Base-by-base conservation (phyloP, 345 rosid genomes). In the Rhodamnia rubescens region DNA sequence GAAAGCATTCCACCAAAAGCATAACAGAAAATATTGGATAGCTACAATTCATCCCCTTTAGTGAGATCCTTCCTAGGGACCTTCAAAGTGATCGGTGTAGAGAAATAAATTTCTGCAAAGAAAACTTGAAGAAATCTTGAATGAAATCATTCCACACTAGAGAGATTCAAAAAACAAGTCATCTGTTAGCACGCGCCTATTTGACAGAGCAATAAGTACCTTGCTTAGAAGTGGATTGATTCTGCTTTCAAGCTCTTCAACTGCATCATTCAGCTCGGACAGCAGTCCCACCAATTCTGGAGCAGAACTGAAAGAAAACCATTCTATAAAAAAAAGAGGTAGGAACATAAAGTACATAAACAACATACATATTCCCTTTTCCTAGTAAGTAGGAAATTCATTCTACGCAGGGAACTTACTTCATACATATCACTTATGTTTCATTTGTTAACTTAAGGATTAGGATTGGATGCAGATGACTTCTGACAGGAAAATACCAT, bases 281-380 rank as follows among this genome's bases (percentile, higher is more conserved):
- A 94, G 92, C 87, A 97, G 91, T 86, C 98, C 96, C 84, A 95
- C 93, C 83, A 97, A 88, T 85, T 97, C 99, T 82, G 99, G 99
- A 55, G 98, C 98, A 91, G 98, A 93, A 88, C 99, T 97, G 95
- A 8, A 87, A 32, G 10, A 61, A 59, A 54, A 85, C 40, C 51
- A 58, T 64, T 15, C 81, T 51, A 11, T 32, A 8, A 18, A 85
- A 78, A 32, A 4, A 80, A 51, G 64, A 21, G 29, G 55, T 4
- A 82, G 36, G 47, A 83, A 74, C 80, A 69, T 32, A 69, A 69
- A 40, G 80, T 36, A 20, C 80, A 32, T 69, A 20, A 40, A 18
- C 80, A 18, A 69, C 80, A 36, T 69, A 36, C 7, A 20, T 8
- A 36, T 36, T 69, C 12, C 47, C 80, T 20, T 69, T 69, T 69